Conservation (phyloP, 2,329 filamentous ascomycete genomes). For the Akanthomyces lecanii region DNA sequence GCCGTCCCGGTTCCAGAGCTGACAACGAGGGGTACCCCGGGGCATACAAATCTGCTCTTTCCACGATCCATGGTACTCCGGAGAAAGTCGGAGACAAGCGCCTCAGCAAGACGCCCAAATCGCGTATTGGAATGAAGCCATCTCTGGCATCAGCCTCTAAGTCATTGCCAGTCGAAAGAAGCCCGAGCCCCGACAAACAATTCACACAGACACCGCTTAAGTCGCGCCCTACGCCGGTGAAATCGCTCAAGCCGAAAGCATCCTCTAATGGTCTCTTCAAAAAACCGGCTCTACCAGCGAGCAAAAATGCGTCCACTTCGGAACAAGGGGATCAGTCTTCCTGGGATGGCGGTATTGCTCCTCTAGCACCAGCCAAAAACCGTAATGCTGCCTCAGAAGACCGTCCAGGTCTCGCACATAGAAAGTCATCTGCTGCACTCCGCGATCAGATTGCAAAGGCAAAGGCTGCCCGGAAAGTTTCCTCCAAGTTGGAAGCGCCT, state of each 20-base stretch:
- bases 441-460: slow-evolving; percentile 91
- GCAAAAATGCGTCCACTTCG: slow-evolving; percentile 21
- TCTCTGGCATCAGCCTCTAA: slow-evolving; percentile 23
- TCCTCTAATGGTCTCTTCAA: slow-evolving; percentile 51
- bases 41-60: slow-evolving; percentile 40
- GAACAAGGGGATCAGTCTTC: slow-evolving; percentile 17
- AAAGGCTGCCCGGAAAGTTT: slow-evolving; percentile 70
- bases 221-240: slow-evolving; percentile 40
- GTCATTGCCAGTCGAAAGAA: slow-evolving; percentile 27
- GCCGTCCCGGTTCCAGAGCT: slow-evolving; percentile 52
- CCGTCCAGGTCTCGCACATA: slow-evolving; percentile 26
- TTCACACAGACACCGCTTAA: slow-evolving; percentile 30
- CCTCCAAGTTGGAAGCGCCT: slow-evolving; percentile 20
- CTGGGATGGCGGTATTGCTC: slow-evolving; percentile 31
- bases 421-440: slow-evolving; percentile 73
- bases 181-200: slow-evolving; percentile 38
- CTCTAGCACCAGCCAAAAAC: slow-evolving; percentile 21
- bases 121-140: slow-evolving; percentile 24
- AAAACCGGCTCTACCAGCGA: slow-evolving; percentile 48
- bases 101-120: slow-evolving; percentile 24
- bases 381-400: slow-evolving; percentile 19
- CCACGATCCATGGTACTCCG: slow-evolving; percentile 44
- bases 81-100: slow-evolving; percentile 26
- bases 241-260: slow-evolving; percentile 46
- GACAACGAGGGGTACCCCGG: slow-evolving; percentile 45